Conservation (phyloP, 495 filamentous ascomycete species). For the Geoglossum glabrum region DNA sequence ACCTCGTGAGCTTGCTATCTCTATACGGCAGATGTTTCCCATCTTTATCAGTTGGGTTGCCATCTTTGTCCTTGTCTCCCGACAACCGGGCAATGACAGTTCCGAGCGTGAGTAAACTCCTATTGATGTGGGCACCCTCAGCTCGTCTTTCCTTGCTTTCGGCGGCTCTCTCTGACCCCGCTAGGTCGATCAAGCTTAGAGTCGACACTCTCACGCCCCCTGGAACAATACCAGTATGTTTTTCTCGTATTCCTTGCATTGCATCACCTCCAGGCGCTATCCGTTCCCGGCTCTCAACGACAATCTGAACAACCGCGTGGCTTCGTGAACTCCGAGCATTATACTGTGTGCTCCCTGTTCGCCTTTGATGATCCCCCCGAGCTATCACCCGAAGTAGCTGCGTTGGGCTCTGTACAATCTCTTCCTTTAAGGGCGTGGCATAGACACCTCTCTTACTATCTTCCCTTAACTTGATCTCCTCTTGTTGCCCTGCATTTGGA, state of each 20-base stretch:
- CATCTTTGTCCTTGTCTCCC: slow-evolving; percentile 67
- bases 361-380: slow-evolving; percentile 71
- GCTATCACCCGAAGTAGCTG: slow-evolving; percentile 91
- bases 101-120: slow-evolving; percentile 82
- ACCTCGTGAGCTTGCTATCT: slow-evolving; percentile 87
- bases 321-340: slow-evolving; percentile 90
- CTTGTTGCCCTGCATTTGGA: slow-evolving; percentile 24
- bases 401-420: slow-evolving; percentile 94
- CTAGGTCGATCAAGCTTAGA: slow-evolving; percentile 85
- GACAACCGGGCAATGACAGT: slow-evolving; percentile 82
- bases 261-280: slow-evolving; percentile 29
- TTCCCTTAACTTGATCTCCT: slow-evolving; percentile 92
- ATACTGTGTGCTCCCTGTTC: slow-evolving; percentile 86
- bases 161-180: slow-evolving; percentile 86
- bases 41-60: slow-evolving; percentile 53
- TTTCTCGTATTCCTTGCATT: slow-evolving; percentile 33
- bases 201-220: slow-evolving; percentile 93
- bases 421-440: slow-evolving; percentile 87
- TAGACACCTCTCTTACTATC: slow-evolving; percentile 94
- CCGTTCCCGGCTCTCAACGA: slow-evolving; percentile 88
- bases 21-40: slow-evolving; percentile 84
- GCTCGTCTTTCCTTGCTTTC: slow-evolving; percentile 86
- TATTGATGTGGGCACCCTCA: slow-evolving; percentile 96
- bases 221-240: slow-evolving; percentile 51
- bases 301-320: slow-evolving; percentile 96